Evolutionary conservation across 805 yeast genomes (phyloP), one percentile per base, ranked within the genome.

Genomic region (Schwanniomyces polymorphus): DNA sequence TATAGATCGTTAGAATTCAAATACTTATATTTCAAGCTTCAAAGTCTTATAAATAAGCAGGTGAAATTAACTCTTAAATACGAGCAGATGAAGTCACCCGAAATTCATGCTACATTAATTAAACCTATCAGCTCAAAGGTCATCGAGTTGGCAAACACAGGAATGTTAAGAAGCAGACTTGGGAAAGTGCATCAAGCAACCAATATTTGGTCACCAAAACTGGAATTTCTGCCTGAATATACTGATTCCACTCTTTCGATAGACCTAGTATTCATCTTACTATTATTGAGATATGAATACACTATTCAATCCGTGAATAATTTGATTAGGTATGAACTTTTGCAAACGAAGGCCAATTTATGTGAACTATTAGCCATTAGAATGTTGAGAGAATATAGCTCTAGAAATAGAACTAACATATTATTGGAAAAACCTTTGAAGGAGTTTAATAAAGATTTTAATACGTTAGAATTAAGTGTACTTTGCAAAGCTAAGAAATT

Each of bases 341-440:
- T 72, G 43, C 47, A 48, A 11, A 78, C 84, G 3, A 72, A 81
- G 44, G 74, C 83, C 28, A 71, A 64, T 46, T 65, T 79, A 4
- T 80, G 85, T 54, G 85, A 80, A 58, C 54, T 77, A n/a, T 61
- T 79, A 29, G 81, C 84, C 2, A 66, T 78, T 17, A 64, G 80
- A 49, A 67, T 80, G 58, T 63, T 80, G 27, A 62, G 76, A 39
- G 82, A 77, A 46, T 76, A 72, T 50, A 67, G 66, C 38, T 65
- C 72, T 2, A 63, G 59, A 27, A 74, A 70, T 45, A 58, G 81
- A 38, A 74, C 79, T 35, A 71, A 75, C 51, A 63, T 75, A 26
- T 58, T 80, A 14, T 78, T 80, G 56, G 54, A 64, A 7, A 73
- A 72, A 42, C 84, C 85, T 0, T 59, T 80, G 56, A 67, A 69